These are phyloP conservation scores for Escovopsis weberi DNA, from an alignment of 2,329 filamentous ascomycete genomes.

Conservation along the genomic window DNA sequence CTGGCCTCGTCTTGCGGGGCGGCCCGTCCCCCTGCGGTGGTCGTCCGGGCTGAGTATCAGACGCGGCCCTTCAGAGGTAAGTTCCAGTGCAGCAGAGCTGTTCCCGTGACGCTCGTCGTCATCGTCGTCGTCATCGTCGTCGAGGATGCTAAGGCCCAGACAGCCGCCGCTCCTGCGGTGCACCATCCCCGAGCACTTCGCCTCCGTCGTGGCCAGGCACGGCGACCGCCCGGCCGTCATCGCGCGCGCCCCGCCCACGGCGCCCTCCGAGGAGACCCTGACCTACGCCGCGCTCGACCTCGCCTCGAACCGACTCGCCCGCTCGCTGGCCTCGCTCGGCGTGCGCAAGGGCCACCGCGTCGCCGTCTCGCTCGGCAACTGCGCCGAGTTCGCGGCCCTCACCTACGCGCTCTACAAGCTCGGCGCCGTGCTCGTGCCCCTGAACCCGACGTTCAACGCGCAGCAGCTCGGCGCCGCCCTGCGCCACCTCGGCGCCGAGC, in stretches of 20 bases:
- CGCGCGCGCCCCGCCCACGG: conserved; percentile 27
- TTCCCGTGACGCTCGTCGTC: background rate
- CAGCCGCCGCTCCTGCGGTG: conserved; percentile 52
- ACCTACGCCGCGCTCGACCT: conserved; percentile 65
- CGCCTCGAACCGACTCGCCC: conserved; percentile 61
- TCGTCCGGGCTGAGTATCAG: no score
- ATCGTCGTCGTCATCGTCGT: background rate
- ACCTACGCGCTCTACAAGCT: conserved; percentile 90
- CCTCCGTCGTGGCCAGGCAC: conserved; percentile 44
- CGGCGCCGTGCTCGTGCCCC: conserved; percentile 82
- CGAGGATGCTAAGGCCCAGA: background rate
- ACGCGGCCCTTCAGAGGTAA: no score
- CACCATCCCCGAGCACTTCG: conserved; percentile 62
- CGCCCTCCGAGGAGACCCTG: conserved; percentile 48
- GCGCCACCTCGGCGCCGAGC: conserved; percentile 54
- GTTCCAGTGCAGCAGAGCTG: no score
- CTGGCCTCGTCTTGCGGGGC: no score
- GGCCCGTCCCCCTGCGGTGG: no score
- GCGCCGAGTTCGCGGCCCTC: conserved; percentile 65
- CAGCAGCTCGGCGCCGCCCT: conserved; percentile 66
- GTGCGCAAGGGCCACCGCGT: conserved; percentile 74
- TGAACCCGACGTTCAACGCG: conserved; percentile 81
- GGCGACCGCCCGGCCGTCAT: conserved; percentile 51
- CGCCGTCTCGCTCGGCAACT: conserved; percentile 76
- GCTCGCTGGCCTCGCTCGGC: conserved; percentile 52